These are phyloP conservation scores for Verticillium isaacii DNA, from an alignment of 2,329 filamentous ascomycete genomes.

Conservation along the genomic window DNA sequence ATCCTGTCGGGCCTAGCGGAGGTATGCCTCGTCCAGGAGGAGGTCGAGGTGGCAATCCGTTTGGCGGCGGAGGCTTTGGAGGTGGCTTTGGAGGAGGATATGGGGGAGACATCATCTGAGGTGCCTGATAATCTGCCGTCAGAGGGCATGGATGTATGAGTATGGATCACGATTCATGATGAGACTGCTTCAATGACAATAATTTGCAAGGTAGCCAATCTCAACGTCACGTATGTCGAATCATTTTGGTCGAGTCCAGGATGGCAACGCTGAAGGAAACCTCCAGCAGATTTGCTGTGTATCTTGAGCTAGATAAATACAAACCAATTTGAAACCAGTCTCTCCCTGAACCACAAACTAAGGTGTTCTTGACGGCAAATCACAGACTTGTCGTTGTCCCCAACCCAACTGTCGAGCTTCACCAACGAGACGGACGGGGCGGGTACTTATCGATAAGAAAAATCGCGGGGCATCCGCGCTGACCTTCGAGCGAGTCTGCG, in stretches of 20 bases:
- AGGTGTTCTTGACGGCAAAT: no score
- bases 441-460: neutral
- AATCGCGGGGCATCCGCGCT: neutral
- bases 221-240: no score
- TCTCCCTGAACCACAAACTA: no score
- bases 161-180: neutral
- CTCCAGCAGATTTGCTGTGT: no score
- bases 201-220: neutral
- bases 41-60: slow-evolving; percentile 30
- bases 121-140: neutral
- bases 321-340: no score
- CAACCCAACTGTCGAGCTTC: neutral
- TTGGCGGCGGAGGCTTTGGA: slow-evolving; percentile 28
- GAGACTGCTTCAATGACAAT: neutral
- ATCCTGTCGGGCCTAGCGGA: slow-evolving; percentile 72
- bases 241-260: no score
- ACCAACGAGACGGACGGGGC: neutral
- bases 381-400: neutral
- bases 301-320: no score
- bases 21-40: slow-evolving; percentile 38
- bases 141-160: neutral
- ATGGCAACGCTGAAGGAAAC: no score
- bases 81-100: slow-evolving; percentile 30
- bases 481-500: neutral
- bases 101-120: slow-evolving; percentile 19